phyloP scores from a whole-genome alignment of 495 filamentous ascomycete species.

The Aspergillus steynii region DNA sequence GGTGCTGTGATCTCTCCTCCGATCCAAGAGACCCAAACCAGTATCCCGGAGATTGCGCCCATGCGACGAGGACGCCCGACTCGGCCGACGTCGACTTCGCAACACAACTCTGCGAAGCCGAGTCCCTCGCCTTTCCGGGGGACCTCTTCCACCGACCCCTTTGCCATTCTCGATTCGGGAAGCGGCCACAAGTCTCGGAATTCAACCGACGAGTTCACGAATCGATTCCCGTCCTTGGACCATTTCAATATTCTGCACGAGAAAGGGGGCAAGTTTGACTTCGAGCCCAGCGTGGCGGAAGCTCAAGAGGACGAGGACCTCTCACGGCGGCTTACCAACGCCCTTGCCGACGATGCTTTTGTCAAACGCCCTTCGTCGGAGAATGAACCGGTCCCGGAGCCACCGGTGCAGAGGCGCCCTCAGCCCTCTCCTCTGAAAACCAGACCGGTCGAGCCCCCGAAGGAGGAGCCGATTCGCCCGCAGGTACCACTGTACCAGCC shows the following conservation, averaged over 20 bases:
- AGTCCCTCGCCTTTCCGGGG: slow-evolving; percentile 71
- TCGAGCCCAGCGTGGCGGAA: slow-evolving; percentile 57
- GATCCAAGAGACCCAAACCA: slow-evolving; percentile 60
- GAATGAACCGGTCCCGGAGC: slow-evolving; percentile 23
- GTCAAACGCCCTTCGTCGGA: slow-evolving; percentile 46
- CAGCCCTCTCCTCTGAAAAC: slow-evolving; percentile 30
- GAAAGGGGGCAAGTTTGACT: slow-evolving; percentile 84
- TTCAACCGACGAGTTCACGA: slow-evolving; percentile 73
- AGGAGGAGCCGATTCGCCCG: slow-evolving; percentile 25
- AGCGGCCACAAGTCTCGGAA: slow-evolving; percentile 47
- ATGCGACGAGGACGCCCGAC: slow-evolving; percentile 89
- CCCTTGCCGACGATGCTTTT: slow-evolving; percentile 89
- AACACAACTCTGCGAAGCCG: slow-evolving; percentile 53
- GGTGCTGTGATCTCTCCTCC: slow-evolving; percentile 71
- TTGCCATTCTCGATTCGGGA: slow-evolving; percentile 76
- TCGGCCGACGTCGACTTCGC: slow-evolving; percentile 40
- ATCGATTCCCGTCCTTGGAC: slow-evolving; percentile 86
- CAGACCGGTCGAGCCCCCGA: slow-evolving; percentile 15
- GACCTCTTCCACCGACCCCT: slow-evolving; percentile 73
- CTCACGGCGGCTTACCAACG: slow-evolving; percentile 74
- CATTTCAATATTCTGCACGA: slow-evolving; percentile 92
- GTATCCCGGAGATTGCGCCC: slow-evolving; percentile 85
- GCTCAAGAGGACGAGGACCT: slow-evolving; percentile 60
- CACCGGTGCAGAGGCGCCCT: slow-evolving; percentile 27
- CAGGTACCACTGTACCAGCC: slow-evolving; percentile 56